A percentile compares a stretch with the other conserved stretches of the same genome.
phyloP scores from a whole-genome alignment of 306 rosid genomes.

The Prunus fruticosa region DNA sequence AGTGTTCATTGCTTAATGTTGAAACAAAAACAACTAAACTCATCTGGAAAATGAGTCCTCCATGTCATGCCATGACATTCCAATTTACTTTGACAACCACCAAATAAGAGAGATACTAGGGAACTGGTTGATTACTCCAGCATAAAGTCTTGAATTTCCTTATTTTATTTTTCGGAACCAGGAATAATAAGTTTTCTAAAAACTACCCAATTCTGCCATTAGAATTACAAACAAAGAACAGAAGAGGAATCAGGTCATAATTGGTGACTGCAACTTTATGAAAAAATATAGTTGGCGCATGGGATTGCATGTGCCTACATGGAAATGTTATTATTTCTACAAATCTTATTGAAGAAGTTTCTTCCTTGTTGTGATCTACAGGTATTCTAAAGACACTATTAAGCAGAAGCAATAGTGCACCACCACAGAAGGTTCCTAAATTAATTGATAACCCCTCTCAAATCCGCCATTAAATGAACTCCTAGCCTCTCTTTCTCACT shows the following conservation, averaged over 20 bases:
- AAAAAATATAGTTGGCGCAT: neutral
- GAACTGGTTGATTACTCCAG: neutral
- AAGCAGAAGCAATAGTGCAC: too few relatives aligned
- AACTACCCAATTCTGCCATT: neutral
- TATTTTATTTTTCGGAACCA: neutral
- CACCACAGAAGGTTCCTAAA: neutral
- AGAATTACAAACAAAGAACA: neutral
- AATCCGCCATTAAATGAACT: neutral
- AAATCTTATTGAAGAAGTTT: neutral
- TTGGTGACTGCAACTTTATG: neutral
- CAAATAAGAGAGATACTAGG: neutral
- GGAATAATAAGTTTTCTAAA: neutral
- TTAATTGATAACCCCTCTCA: neutral
- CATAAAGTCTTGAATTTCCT: neutral
- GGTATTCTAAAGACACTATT: neutral
- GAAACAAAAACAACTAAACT: neutral
- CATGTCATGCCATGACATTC: neutral
- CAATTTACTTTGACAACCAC: neutral
- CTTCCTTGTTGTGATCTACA: neutral
- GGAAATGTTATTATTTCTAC: neutral
- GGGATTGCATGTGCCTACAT: neutral
- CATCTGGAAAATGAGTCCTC: neutral
- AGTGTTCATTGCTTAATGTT: neutral
- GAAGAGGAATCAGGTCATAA: neutral
- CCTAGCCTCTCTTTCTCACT: neutral